A percentile compares a stretch with the other conserved stretches of the same genome.
These are phyloP conservation scores for Casuarina cunninghamiana DNA, from an alignment of 306 rosid genomes.

Conservation along the genomic window DNA sequence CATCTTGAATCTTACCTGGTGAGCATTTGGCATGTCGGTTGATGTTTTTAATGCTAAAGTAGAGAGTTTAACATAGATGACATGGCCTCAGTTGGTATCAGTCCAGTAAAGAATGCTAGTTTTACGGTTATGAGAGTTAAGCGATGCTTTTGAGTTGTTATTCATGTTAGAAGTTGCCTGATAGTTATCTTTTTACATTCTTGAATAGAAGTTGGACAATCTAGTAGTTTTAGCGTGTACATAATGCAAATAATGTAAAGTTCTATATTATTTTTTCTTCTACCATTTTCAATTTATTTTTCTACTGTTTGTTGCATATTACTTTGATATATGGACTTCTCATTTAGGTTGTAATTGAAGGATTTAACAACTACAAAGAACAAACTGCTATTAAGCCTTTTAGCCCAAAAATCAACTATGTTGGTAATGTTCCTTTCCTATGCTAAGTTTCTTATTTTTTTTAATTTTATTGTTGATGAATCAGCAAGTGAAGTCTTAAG, in stretches of 20 bases:
- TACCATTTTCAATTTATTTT: not conserved
- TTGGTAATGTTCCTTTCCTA: constrained; percentile 61
- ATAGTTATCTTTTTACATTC: constrained; percentile 16
- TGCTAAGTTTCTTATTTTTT: constrained; percentile 16
- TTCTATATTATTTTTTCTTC: not conserved
- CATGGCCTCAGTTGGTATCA: no score
- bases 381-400: constrained; percentile 90
- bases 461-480: constrained; percentile 13
- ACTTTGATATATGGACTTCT: not conserved
- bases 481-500: not conserved
- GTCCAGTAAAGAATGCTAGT: no score
- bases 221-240: constrained; percentile 61
- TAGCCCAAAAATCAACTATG: constrained; percentile 95
- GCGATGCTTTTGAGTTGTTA: no score
- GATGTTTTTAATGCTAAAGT: not conserved
- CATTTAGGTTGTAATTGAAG: constrained; percentile 78
- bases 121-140: no score
- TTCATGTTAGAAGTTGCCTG: not conserved
- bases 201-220: constrained; percentile 37
- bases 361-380: constrained; percentile 93
- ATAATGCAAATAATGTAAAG: constrained; percentile 74
- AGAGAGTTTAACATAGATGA: not conserved
- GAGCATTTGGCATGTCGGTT: not conserved
- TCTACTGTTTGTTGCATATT: not conserved
- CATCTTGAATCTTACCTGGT: not conserved